phyloP scores from a whole-genome alignment of 2,329 filamentous ascomycete species.

The Epicoccum nigrum region DNA sequence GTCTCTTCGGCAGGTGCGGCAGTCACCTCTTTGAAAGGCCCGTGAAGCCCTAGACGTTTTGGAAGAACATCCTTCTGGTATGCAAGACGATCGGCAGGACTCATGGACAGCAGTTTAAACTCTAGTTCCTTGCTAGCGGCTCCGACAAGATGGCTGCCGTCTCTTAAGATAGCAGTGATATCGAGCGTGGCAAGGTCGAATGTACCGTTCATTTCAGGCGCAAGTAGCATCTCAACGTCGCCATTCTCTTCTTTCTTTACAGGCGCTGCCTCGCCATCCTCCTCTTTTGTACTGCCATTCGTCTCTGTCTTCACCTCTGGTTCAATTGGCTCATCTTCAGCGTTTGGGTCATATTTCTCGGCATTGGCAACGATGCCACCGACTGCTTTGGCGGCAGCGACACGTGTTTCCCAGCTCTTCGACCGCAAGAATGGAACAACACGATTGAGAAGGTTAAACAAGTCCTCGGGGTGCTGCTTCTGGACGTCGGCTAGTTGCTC shows the following conservation, averaged over 20 bases:
- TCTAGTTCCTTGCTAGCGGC: conserved; percentile 83
- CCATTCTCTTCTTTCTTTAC: conserved; percentile 60
- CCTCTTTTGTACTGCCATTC: conserved; percentile 62
- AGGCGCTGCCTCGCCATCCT: conserved; percentile 52
- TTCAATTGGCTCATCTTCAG: conserved; percentile 70
- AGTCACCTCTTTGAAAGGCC: conserved; percentile 84
- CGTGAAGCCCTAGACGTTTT: conserved; percentile 81
- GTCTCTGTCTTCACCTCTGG: conserved; percentile 52
- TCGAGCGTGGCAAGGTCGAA: conserved; percentile 78
- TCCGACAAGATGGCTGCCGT: conserved; percentile 82
- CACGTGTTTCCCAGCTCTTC: conserved; percentile 96
- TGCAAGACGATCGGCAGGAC: conserved; percentile 78
- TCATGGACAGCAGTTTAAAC: conserved; percentile 79
- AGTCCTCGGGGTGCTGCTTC: conserved; percentile 95
- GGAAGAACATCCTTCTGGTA: conserved; percentile 89
- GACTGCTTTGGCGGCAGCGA: conserved; percentile 89
- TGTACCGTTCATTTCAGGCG: conserved; percentile 59
- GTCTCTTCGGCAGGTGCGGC: conserved; percentile 71
- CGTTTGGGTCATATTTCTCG: conserved; percentile 85
- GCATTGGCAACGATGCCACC: conserved; percentile 93
- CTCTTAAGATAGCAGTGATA: conserved; percentile 77
- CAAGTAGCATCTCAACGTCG: conserved; percentile 45
- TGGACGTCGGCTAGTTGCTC: conserved; percentile 97
- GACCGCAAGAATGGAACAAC: conserved; percentile 95
- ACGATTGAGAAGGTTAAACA: conserved; percentile 91